These are phyloP conservation scores for Albatrellus sp. DNA, from an alignment of 1,284 basidiomycete genomes.

Conservation along the genomic window DNA sequence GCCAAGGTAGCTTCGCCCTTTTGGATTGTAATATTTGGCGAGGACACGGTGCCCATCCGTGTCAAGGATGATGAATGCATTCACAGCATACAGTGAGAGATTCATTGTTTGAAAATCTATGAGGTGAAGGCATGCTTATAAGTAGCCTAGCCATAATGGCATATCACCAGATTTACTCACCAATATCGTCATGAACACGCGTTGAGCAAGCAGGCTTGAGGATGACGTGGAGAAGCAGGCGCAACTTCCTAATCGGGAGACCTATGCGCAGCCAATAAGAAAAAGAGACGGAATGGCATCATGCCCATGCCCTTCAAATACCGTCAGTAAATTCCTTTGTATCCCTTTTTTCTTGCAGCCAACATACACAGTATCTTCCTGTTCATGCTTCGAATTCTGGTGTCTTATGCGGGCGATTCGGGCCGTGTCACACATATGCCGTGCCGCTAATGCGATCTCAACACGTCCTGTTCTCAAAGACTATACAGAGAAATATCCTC, in stretches of 20 bases:
- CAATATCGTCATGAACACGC: neutral
- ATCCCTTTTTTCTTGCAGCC: neutral
- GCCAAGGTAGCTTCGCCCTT: slow-evolving; percentile 31
- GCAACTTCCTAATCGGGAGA: neutral
- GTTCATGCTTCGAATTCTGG: neutral
- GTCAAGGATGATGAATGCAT: slow-evolving; percentile 88
- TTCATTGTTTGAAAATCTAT: slow-evolving; percentile 33
- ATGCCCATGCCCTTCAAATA: neutral
- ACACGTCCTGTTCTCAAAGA: slow-evolving; percentile 29
- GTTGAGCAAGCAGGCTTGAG: neutral
- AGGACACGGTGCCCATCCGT: slow-evolving; percentile 89
- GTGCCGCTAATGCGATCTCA: slow-evolving; percentile 12
- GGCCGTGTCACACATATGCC: neutral
- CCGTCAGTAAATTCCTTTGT: too few species aligned
- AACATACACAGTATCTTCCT: slow-evolving; percentile 9
- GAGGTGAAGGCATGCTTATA: neutral
- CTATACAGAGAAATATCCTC: slow-evolving; percentile 31
- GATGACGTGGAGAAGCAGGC: neutral
- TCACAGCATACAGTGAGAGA: slow-evolving; percentile 76
- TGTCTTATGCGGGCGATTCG: neutral
- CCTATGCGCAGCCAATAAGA: neutral
- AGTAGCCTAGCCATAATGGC: neutral
- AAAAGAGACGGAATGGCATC: neutral
- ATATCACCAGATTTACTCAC: neutral
- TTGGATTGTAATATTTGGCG: slow-evolving; percentile 88